Percentiles rank a stretch among this genome's conserved stretches.
Evolutionary conservation across 345 rosid genomes (phyloP).

Genomic region (Rhizophora mangle): DNA sequence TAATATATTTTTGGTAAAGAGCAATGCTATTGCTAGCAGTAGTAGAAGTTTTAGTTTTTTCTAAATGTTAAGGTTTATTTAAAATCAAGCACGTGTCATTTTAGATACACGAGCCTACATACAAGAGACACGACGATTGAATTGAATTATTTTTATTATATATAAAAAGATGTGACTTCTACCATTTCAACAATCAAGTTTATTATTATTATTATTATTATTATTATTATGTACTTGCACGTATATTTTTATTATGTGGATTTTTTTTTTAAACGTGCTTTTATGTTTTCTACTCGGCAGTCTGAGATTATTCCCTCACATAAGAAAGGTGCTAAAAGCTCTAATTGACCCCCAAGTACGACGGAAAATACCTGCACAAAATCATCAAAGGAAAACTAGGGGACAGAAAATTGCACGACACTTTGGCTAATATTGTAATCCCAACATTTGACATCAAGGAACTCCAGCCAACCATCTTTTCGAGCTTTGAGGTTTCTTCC

Average conservation of each 20-base stretch:
- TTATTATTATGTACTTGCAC: neutral
- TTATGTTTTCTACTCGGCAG: neutral
- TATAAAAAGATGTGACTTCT: no score
- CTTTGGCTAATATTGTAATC: constrained; percentile 66
- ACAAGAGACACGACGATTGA: no score
- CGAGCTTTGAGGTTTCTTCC: constrained; percentile 45
- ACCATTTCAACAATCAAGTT: no score
- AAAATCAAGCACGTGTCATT: no score
- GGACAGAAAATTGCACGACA: constrained; percentile 39
- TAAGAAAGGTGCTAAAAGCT: constrained; percentile 25
- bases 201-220: no score
- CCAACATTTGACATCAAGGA: constrained; percentile 64
- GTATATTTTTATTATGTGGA: neutral
- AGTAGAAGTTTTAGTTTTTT: no score
- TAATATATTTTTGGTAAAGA: no score
- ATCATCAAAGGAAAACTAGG: constrained; percentile 45
- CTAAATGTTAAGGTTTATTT: no score
- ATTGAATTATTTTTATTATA: no score
- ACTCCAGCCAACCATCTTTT: constrained; percentile 66
- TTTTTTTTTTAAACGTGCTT: neutral
- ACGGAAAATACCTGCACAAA: constrained; percentile 49
- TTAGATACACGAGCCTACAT: no score
- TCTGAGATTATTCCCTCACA: neutral
- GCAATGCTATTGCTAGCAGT: no score
- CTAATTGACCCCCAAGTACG: constrained; percentile 61